phyloP scores from a whole-genome alignment of 139 green algal genomes.

The Chlamydomonas sp. region DNA sequence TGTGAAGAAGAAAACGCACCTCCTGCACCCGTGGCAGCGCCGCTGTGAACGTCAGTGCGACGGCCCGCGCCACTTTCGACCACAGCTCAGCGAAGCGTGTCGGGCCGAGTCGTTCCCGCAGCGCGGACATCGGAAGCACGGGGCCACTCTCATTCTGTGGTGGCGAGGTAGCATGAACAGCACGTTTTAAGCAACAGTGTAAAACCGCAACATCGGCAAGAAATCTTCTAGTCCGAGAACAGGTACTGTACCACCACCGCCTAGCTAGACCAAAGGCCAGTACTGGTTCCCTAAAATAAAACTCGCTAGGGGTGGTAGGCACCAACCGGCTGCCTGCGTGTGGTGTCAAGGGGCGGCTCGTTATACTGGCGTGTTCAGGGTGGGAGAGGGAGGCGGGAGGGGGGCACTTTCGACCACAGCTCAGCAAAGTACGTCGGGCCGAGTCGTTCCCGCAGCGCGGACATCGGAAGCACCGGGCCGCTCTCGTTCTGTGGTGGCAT shows the following conservation, averaged over 20 bases:
- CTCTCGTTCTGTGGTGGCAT: conserved; percentile 57
- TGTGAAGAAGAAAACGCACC: conserved; percentile 2
- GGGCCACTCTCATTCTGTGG: conserved; percentile 47
- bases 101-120: conserved; percentile 20
- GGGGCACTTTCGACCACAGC: conserved; percentile 3
- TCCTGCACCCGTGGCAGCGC: conserved; percentile 7
- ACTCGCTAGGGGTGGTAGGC: too few species aligned
- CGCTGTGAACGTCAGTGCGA: neutral
- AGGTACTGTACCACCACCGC: too few species aligned
- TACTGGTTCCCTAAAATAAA: too few species aligned
- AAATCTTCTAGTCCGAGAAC: too few species aligned
- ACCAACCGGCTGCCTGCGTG: too few species aligned
- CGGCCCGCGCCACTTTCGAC: neutral
- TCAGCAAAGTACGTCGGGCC: neutral
- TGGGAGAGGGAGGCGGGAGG: too few species aligned
- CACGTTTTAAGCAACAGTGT: too few species aligned
- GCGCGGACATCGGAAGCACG: conserved; percentile 30
- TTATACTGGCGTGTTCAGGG: too few species aligned
- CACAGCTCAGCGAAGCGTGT: conserved; percentile 5
- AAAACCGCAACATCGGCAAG: too few species aligned
- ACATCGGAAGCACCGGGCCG: conserved; percentile 32
- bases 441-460: conserved; percentile 20
- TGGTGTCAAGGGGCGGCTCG: too few species aligned
- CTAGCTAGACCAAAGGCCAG: too few species aligned
- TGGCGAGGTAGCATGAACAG: too few species aligned